Evolutionary conservation across 352 stramenopile species (phyloP).

Genomic region (Globisporangium polare): DNA sequence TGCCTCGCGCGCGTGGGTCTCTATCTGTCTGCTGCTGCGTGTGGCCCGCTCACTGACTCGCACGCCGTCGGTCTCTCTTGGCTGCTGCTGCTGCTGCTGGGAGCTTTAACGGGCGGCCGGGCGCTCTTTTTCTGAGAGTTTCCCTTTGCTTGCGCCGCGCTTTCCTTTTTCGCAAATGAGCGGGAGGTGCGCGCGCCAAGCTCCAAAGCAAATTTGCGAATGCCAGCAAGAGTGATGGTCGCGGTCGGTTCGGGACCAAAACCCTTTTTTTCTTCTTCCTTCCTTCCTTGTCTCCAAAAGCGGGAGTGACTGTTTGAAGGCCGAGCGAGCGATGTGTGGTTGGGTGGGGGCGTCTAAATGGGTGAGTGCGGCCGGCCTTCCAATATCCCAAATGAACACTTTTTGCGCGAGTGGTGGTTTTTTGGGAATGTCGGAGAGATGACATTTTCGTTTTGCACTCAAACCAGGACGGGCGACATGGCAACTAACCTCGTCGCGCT

Average conservation of each 20-base stretch:
- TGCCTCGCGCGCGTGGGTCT: background rate
- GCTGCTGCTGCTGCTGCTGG: slow-evolving; percentile 8
- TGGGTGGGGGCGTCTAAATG: slow-evolving; percentile 7
- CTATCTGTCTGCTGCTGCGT: background rate
- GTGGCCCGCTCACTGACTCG: background rate
- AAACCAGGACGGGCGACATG: background rate
- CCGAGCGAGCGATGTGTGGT: background rate
- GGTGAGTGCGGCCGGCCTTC: slow-evolving; percentile 2
- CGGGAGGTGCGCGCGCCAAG: slow-evolving; percentile 17
- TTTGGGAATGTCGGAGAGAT: slow-evolving; percentile 1
- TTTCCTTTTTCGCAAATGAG: slow-evolving; percentile 62
- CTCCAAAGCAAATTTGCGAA: slow-evolving; percentile 15
- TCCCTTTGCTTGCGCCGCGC: slow-evolving; percentile 14
- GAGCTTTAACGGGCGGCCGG: slow-evolving; percentile 1
- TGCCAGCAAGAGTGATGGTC: slow-evolving; percentile 17
- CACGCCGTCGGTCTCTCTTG: background rate
- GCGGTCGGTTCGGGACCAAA: background rate
- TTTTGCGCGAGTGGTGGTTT: slow-evolving; percentile 6
- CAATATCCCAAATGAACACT: slow-evolving; percentile 10
- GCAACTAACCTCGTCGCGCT: background rate
- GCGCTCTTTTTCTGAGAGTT: background rate
- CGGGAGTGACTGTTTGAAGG: slow-evolving; percentile 14
- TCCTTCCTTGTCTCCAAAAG: background rate
- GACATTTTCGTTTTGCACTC: background rate
- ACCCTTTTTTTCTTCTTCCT: background rate